Percentiles rank a stretch among this genome's conserved stretches.
phyloP scores from a whole-genome alignment of 371 early-diverging fungal genomes.

The Zopfochytrium polystomum region DNA sequence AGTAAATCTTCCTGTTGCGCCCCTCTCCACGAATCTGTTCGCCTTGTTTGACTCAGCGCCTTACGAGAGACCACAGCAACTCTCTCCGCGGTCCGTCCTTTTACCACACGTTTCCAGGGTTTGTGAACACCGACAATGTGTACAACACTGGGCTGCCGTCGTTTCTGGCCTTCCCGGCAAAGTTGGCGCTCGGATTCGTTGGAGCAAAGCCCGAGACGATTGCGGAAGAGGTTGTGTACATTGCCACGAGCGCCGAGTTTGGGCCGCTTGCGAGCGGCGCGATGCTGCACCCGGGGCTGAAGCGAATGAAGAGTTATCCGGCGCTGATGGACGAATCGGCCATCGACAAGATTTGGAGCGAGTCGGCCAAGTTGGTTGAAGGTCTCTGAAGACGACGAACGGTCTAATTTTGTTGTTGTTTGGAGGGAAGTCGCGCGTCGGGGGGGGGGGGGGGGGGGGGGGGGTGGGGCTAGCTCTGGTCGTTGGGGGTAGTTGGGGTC shows the following conservation, averaged over 20 bases:
- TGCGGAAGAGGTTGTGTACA: conserved; percentile 19
- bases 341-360: conserved; percentile 7
- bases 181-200: conserved; percentile 16
- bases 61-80: conserved; percentile 7
- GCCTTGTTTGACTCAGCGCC: conserved; percentile 9
- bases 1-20: neutral
- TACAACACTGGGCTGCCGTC: conserved; percentile 17
- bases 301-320: neutral
- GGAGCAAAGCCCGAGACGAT: conserved; percentile 6
- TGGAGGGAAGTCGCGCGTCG: too few relatives aligned
- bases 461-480: too few relatives aligned
- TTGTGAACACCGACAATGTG: conserved; percentile 28
- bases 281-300: conserved; percentile 14
- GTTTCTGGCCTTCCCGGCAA: conserved; percentile 8
- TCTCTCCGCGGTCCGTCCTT: conserved; percentile 13
- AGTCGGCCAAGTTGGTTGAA: neutral
- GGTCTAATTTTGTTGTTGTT: too few relatives aligned
- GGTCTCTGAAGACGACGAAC: neutral
- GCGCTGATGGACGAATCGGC: neutral
- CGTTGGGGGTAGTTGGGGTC: too few relatives aligned
- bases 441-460: too few relatives aligned
- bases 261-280: neutral
- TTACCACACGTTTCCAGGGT: conserved; percentile 30
- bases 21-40: neutral
- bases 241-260: neutral